Conservation (phyloP, 139 green algal genomes). For the Chlorella ohadii region DNA sequence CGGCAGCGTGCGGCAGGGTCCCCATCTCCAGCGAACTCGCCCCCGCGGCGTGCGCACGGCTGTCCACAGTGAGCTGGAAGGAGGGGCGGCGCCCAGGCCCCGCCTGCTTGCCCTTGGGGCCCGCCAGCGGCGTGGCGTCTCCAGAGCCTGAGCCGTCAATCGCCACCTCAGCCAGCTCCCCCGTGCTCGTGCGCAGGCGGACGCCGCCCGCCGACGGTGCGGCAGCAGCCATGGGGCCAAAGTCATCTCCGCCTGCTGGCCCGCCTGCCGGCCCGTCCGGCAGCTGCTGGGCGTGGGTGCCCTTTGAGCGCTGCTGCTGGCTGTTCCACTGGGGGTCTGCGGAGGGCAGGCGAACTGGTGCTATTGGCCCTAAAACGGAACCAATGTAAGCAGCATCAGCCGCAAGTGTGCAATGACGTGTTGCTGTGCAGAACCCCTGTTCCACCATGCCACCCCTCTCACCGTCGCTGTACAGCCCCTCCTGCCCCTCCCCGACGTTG, state of each 20-base stretch:
- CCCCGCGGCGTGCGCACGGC: not conserved
- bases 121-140: not conserved
- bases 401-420: too few species aligned
- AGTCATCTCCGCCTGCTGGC: not conserved
- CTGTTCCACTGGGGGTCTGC: conserved; percentile 9
- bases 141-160: not conserved
- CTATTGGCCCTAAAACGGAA: too few species aligned
- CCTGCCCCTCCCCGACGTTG: not conserved
- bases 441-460: too few species aligned
- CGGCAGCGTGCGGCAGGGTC: not conserved
- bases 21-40: too few species aligned
- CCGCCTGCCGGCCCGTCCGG: not conserved
- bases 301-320: not conserved
- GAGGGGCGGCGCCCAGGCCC: not conserved
- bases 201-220: too few species aligned
- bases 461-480: conserved; percentile 17
- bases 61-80: conserved; percentile 16
- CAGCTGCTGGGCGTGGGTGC: not conserved
- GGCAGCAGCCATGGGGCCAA: conserved; percentile 13
- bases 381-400: too few species aligned
- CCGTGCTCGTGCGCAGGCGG: not conserved
- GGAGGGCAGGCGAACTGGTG: not conserved
- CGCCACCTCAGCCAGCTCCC: conserved; percentile 25
- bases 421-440: too few species aligned
- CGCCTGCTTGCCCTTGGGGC: not conserved